A percentile compares a stretch with the other conserved stretches of the same genome.
phyloP scores from a whole-genome alignment of 108 stramenopile genomes.

The Aurantiochytrium sp. region DNA sequence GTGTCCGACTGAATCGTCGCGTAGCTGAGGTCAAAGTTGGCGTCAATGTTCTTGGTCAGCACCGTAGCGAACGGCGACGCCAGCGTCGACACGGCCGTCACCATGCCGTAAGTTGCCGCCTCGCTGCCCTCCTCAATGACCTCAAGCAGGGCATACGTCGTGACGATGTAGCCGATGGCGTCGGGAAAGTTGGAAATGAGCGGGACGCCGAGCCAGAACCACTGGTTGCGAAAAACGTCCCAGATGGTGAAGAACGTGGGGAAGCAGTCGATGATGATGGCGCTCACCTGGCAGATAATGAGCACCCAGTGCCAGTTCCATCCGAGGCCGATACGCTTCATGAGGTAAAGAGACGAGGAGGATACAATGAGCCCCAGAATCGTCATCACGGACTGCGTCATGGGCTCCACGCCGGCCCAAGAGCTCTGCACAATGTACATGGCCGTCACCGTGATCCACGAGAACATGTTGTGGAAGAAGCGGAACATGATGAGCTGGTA shows the following conservation, averaged over 20 bases:
- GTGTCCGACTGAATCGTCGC: not conserved
- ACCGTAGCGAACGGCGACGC: not conserved
- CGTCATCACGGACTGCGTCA: not conserved
- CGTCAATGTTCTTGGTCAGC: not conserved
- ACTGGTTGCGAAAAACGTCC: not conserved
- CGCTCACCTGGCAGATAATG: not conserved
- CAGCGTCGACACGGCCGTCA: not conserved
- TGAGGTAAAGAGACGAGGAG: not conserved
- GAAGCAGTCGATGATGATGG: not conserved
- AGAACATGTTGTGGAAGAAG: not conserved
- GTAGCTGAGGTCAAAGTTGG: not conserved
- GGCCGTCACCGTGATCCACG: not conserved
- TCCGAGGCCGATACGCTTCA: not conserved
- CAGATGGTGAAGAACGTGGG: not conserved
- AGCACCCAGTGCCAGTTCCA: not conserved
- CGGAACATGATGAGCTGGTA: not conserved
- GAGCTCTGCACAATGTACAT: not conserved
- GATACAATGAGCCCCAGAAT: not conserved
- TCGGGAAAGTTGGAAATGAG: not conserved
- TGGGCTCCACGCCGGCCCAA: not conserved
- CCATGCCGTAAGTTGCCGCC: not conserved
- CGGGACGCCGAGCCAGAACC: not conserved
- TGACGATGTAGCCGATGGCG: not conserved
- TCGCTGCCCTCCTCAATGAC: not conserved
- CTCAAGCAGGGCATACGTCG: not conserved